Base-by-base conservation (phyloP, 345 rosid species). In the Xanthoceras sorbifolium region DNA sequence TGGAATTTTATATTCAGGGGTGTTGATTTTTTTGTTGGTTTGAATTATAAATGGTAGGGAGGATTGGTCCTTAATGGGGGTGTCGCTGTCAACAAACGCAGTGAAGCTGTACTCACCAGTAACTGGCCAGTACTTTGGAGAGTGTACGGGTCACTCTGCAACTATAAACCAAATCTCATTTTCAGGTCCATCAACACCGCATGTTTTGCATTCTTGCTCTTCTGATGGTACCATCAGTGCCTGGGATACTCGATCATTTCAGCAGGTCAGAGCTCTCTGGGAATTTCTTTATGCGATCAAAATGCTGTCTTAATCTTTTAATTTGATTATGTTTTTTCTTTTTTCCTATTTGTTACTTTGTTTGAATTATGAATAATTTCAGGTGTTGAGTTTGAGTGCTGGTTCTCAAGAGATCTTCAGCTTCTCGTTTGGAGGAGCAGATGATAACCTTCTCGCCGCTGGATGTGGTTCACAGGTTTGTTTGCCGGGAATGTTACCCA, bases 21-120 rank as follows among this genome's bases (percentile, higher is more conserved):
- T 68, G 25, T 64, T 74, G 69, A n/a, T 52, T 60, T 67, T 59
- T 15, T n/a, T 18, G 42, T 25, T 25, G 18, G n/a, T 11, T n/a
- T 63, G 34, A 11, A 11, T 2, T 67, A 18, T 32, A 59, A 38
- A 18, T 38, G 9, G 73, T 75, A 93, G 98, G 85, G 74, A 85
- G 74, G 97, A 94, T 83, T 93, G 97, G 94, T 62, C 94, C 20
- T 86, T 92, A 75, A 89, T 96, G 88, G 99, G 93, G 71, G 98
- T 92, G 34, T 96, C 99, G 32, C 77, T 96, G 79, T 96, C 99
- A 23, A 91, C 89, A 9, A 91, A 93, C 74, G 55, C 82, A 1
- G 95, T 96, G 73, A 92, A 93, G 82, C 83, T 93, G 48, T 96
- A 92, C 86, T 96, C 97, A 42, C 97, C 98, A 68, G 76, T 63